Conservation (phyloP, 768 basidiomycete species). For the Tremella yokohamensis region DNA sequence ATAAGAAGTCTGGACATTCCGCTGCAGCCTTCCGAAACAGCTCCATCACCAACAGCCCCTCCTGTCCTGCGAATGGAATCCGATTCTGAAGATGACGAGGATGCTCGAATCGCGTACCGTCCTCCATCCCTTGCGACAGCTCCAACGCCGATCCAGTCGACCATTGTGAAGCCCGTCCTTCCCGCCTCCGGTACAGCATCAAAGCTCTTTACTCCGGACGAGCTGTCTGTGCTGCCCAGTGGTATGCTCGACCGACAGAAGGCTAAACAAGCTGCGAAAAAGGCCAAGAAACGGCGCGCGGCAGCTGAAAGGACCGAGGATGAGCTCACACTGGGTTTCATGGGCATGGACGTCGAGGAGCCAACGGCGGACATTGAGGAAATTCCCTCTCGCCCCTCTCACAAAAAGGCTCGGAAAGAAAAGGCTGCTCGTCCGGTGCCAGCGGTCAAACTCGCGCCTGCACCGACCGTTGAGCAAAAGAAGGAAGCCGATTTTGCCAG, state of each 20-base stretch:
- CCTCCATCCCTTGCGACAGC: neutral
- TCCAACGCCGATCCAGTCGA: neutral
- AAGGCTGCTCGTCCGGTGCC: neutral
- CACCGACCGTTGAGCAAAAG: neutral
- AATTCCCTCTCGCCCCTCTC: neutral
- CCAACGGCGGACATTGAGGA: neutral
- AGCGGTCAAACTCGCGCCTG: neutral
- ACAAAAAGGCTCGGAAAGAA: neutral
- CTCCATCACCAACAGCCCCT: neutral
- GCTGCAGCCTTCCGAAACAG: neutral
- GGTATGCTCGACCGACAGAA: constrained; percentile 41
- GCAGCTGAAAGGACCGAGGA: constrained; percentile 7
- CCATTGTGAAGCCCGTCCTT: neutral
- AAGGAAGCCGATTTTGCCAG: constrained; percentile 11
- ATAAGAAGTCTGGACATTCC: neutral
- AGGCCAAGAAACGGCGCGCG: constrained; percentile 39
- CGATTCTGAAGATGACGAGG: constrained; percentile 3
- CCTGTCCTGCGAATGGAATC: neutral
- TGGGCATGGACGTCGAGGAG: constrained; percentile 13
- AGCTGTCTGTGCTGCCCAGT: constrained; percentile 40
- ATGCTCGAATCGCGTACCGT: constrained; percentile 3
- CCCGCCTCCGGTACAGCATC: constrained; percentile 4
- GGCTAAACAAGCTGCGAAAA: constrained; percentile 45
- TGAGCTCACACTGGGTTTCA: constrained; percentile 13
- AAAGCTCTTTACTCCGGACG: constrained; percentile 45